These are phyloP conservation scores for Corinectria fuckeliana DNA, from an alignment of 2,329 filamentous ascomycete species.

Conservation along the genomic window DNA sequence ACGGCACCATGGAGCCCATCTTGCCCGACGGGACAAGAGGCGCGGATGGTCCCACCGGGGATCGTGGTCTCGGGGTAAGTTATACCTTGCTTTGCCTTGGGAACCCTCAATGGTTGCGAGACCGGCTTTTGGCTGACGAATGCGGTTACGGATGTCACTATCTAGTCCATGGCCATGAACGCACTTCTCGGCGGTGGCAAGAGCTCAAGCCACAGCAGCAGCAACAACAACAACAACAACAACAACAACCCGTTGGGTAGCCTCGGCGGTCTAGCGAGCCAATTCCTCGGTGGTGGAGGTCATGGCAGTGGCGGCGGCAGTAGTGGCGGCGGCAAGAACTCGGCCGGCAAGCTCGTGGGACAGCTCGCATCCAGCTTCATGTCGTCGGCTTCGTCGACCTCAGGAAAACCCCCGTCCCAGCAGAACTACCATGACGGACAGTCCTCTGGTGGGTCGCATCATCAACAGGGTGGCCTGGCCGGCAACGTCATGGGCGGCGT, in stretches of 20 bases:
- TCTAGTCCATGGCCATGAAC: constrained; percentile 66
- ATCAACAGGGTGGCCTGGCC: constrained; percentile 56
- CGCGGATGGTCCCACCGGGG: constrained; percentile 59
- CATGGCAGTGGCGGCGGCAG: constrained; percentile 32
- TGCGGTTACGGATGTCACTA: background rate
- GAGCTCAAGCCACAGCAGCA: constrained; percentile 38
- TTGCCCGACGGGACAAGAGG: constrained; percentile 59
- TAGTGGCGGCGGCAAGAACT: constrained; percentile 47
- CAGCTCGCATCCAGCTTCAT: constrained; percentile 63
- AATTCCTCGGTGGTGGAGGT: constrained; percentile 50
- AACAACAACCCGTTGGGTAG: constrained; percentile 45
- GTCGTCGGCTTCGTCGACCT: constrained; percentile 46
- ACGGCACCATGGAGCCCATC: constrained; percentile 67
- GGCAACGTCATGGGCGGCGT: constrained; percentile 63
- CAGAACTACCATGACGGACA: constrained; percentile 59
- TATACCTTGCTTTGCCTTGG: constrained; percentile 3
- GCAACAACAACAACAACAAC: constrained; percentile 41
- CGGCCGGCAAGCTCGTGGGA: constrained; percentile 63
- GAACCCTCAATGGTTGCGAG: background rate
- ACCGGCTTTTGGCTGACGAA: constrained; percentile 1
- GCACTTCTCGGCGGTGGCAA: constrained; percentile 60
- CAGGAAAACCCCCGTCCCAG: constrained; percentile 52
- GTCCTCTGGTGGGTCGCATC: constrained; percentile 45
- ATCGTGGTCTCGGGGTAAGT: constrained; percentile 71
- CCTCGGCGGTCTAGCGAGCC: constrained; percentile 55